Evolutionary conservation across 345 rosid genomes (phyloP), one percentile per base, ranked within the genome.

Genomic region (Linum trigynum): DNA sequence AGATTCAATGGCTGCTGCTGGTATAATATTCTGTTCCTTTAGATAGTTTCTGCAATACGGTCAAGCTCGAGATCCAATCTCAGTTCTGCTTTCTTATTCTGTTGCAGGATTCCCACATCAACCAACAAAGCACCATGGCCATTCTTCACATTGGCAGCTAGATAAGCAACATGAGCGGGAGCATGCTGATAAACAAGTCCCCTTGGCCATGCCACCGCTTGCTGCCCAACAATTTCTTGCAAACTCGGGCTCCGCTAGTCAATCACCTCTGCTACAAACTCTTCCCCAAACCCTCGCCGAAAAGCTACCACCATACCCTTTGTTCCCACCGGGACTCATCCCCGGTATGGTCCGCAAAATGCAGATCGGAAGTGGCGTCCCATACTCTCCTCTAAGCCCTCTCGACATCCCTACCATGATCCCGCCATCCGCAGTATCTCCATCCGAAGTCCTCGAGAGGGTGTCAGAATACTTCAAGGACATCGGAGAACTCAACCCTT

Each of bases 311-410:
- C 92, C 96, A 5, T 95, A 90, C 77, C 99, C 99, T 63, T 79
- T 90, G 59, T 94, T 94, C 73, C 99, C 99, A 50, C 99, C 97
- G 16, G 99, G 96, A 76, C 88, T 94, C 65, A 90, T 94, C 61
- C 99, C 99, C 59, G 99, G 97, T 57, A 94, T 94, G 99, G 99
- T 94, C 37, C 87, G 84, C 76, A 94, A 91, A 84, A 88, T 89
- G 96, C 99, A 94, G 82, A 82, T 94, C 3, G 91, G 99, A 40
- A 95, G 97, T 71, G 99, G 97, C 11, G 99, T 95, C 50, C 97
- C 99, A 15, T 95, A 91, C 83, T 89, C 97, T 14, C 88, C 97
- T 62, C 59, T 95, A 77, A 86, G 92, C 75, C 97, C 99, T 41
- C 77, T 94, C 76, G 99, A 95, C 76, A 95, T 91, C 75, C 99